Evolutionary conservation across 768 basidiomycete genomes (phyloP), one percentile per base, ranked within the genome.

Genomic region (Boletus rubroflammeus): DNA sequence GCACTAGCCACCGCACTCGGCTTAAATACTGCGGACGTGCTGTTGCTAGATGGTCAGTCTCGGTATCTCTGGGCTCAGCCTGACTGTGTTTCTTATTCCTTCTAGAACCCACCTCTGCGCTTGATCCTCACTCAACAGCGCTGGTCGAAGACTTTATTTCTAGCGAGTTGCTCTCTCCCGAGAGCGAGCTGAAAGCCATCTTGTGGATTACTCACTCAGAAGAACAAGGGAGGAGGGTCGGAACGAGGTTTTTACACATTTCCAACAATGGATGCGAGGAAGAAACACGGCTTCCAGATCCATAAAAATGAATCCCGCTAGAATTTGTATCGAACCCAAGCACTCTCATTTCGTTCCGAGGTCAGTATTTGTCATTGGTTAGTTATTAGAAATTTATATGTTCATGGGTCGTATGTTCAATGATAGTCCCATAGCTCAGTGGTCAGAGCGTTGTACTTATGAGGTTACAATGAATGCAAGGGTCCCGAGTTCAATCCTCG

Each of bases 151-250:
- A 77, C 42, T 79, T 75, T 43, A 71, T 95, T 14, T 54, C 77
- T 5, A 65, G 75, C 8, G 77, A 84, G 51, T 67, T 93, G 34
- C 77, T 67, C 38, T 74, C 76, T 1, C 51, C 70, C 9, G 71
- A 79, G 36, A 74, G 78, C 21, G 71, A 73, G 32, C 69, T 90
- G 49, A 88, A 89, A 65, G 87, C 90, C 0, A 71, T 92, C 38
- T 66, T 94, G 4, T 94, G 92, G 92, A 90, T 94, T 55, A 94
- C 93, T 0, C 92, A 93, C 67, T 90, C 88, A 0, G 82, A 84
- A 3, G 87, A 91, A 57, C 92, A 93, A 67, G 88, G 83, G 5
- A 72, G 79, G 58, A 76, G 90, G 50, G 81, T 88, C 36, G 92
- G 90, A 14, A 90, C 82, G 2, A 75, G 88, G 56, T 87, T 84